A percentile compares a stretch with the other conserved stretches of the same genome.
These are phyloP conservation scores for Hydnum rufescens DNA, from an alignment of 768 basidiomycete genomes.

Conservation along the genomic window DNA sequence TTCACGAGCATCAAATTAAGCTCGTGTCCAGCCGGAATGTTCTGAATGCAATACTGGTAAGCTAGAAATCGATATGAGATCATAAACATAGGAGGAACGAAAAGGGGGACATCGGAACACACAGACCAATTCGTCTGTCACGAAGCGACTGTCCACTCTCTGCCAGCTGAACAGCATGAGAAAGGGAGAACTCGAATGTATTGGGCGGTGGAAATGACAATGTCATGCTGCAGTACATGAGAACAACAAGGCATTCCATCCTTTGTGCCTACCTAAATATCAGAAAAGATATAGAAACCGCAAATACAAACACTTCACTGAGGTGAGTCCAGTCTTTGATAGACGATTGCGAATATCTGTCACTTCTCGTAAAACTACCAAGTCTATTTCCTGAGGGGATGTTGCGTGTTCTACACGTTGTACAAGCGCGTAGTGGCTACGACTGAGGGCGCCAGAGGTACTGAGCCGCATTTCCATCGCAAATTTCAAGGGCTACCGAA, in stretches of 20 bases:
- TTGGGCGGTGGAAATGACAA: background rate
- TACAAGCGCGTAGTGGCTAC: conserved; percentile 57
- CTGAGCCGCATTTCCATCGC: conserved; percentile 8
- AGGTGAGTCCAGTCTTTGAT: conserved; percentile 27
- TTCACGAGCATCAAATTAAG: conserved; percentile 71
- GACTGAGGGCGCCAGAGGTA: conserved; percentile 54
- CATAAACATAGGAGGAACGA: background rate
- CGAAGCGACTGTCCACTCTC: conserved; percentile 37
- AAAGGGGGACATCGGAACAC: conserved; percentile 4
- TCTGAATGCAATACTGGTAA: conserved; percentile 1
- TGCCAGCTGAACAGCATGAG: conserved; percentile 57
- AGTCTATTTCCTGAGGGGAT: conserved; percentile 39
- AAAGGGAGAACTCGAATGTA: conserved; percentile 34
- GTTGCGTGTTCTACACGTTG: conserved; percentile 45
- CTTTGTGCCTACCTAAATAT: conserved; percentile 45
- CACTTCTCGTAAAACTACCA: conserved; percentile 38
- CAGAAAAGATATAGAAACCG: too few species aligned
- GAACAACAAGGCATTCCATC: conserved; percentile 44
- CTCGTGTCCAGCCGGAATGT: conserved; percentile 41
- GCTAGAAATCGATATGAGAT: background rate
- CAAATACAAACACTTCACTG: conserved; percentile 21
- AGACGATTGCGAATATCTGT: conserved; percentile 34
- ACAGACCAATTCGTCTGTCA: conserved; percentile 42
- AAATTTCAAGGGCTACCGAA: background rate
- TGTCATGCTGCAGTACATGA: conserved; percentile 36